phyloP scores from a whole-genome alignment of 2,329 filamentous ascomycete species.

The Huntiella abstrusa region DNA sequence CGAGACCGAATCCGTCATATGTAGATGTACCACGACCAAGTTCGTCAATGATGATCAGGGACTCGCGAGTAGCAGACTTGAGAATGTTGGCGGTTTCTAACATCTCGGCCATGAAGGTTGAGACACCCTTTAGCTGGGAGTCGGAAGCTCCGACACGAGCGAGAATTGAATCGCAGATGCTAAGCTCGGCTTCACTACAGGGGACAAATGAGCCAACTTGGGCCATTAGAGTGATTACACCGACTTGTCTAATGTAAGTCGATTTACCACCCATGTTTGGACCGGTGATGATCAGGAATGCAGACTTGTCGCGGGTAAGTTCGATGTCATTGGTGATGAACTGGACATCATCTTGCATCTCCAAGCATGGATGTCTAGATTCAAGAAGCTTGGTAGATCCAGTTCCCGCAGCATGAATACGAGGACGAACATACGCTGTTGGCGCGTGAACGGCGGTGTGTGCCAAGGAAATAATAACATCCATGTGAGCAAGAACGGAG shows the following conservation, averaged over 20 bases:
- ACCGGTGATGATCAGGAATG: conserved; percentile 90
- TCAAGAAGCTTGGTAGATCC: conserved; percentile 83
- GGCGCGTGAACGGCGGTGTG: conserved; percentile 89
- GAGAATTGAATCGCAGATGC: conserved; percentile 91
- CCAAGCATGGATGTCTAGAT: conserved; percentile 90
- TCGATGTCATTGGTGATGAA: conserved; percentile 97
- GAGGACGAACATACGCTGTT: conserved; percentile 76
- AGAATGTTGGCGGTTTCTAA: conserved; percentile 96
- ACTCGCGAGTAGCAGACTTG: conserved; percentile 87
- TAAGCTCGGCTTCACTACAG: conserved; percentile 73
- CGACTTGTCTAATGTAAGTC: conserved; percentile 93
- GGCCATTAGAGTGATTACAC: conserved; percentile 91
- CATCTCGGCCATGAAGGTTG: conserved; percentile 99
- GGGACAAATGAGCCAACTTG: conserved; percentile 95
- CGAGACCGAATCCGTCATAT: conserved; percentile 95
- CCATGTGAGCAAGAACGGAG: conserved; percentile 74
- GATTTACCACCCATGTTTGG: conserved; percentile 99
- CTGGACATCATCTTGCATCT: conserved; percentile 94
- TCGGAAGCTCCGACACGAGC: conserved; percentile 91
- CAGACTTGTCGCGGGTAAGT: conserved; percentile 57
- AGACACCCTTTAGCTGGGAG: conserved; percentile 92
- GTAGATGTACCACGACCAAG: conserved; percentile 91
- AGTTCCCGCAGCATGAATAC: conserved; percentile 70
- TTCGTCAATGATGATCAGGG: conserved; percentile 96
- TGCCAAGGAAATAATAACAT: conserved; percentile 86